Conservation (phyloP, 768 basidiomycete genomes). For the Gautieria morchelliformis region DNA sequence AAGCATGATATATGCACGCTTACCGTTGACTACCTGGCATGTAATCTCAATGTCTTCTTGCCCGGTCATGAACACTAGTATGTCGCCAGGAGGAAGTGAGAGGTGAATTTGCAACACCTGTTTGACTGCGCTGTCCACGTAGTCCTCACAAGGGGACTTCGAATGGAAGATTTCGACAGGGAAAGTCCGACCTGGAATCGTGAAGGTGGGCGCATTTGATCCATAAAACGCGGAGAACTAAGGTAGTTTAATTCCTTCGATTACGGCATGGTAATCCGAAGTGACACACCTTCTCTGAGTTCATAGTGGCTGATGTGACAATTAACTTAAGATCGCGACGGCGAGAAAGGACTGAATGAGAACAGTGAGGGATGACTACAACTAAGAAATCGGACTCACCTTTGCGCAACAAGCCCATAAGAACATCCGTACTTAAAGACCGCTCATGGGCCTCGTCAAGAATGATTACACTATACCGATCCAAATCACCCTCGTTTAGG, state of each 20-base stretch:
- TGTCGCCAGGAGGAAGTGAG: conserved; percentile 86
- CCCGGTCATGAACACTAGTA: conserved; percentile 98
- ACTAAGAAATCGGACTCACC: conserved; percentile 38
- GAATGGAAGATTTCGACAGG: conserved; percentile 95
- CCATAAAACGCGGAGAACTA: conserved; percentile 96
- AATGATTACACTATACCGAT: conserved; percentile 93
- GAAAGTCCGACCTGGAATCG: conserved; percentile 91
- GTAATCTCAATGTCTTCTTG: conserved; percentile 99
- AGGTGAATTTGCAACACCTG: conserved; percentile 96
- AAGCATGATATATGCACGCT: conserved; percentile 14
- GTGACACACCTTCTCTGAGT: conserved; percentile 78
- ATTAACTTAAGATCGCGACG: conserved; percentile 91
- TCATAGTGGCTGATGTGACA: conserved; percentile 99
- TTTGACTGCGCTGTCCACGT: conserved; percentile 96
- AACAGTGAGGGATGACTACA: conserved; percentile 2
- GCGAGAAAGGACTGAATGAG: conserved; percentile 61
- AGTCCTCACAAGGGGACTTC: conserved; percentile 98
- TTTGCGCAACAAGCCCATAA: conserved; percentile 93
- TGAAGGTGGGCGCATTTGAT: conserved; percentile 88
- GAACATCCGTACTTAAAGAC: conserved; percentile 92
- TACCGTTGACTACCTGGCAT: conserved; percentile 88
- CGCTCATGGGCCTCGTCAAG: conserved; percentile 99
- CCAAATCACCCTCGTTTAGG: conserved; percentile 95
- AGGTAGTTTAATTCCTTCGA: background rate
- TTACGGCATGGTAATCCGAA: background rate